Conservation (phyloP, 2,329 filamentous ascomycete species). For the Stachybotrys chlorohalonatus region DNA sequence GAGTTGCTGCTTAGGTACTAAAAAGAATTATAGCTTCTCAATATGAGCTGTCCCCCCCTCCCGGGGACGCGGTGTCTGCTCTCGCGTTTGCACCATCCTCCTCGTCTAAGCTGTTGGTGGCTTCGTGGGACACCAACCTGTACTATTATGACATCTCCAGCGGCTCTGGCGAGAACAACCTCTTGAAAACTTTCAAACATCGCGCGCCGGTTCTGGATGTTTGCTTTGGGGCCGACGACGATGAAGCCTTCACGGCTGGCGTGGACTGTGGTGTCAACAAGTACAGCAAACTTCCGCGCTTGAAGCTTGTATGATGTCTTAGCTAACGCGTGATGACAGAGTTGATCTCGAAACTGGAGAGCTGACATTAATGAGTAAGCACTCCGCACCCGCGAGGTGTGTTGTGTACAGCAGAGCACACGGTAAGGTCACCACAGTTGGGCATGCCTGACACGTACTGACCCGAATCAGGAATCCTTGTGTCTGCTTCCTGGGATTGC, state of each 20-base stretch:
- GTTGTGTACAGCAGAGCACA: slow-evolving; percentile 74
- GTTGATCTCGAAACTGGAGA: slow-evolving; percentile 65
- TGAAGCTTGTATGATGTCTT: not conserved
- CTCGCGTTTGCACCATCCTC: slow-evolving; percentile 74
- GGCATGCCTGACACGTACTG: slow-evolving; percentile 3
- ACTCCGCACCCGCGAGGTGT: slow-evolving; percentile 70
- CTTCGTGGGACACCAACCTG: slow-evolving; percentile 88
- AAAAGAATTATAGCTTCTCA: slow-evolving; percentile 47
- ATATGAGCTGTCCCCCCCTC: slow-evolving; percentile 75
- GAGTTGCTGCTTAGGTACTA: not conserved
- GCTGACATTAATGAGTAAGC: slow-evolving; percentile 68
- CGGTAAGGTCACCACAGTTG: slow-evolving; percentile 31
- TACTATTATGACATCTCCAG: slow-evolving; percentile 76
- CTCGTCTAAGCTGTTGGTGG: slow-evolving; percentile 71
- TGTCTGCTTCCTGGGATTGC: slow-evolving; percentile 90
- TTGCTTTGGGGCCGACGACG: slow-evolving; percentile 76
- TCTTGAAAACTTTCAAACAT: slow-evolving; percentile 69
- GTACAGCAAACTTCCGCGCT: slow-evolving; percentile 28
- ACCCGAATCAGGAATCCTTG: slow-evolving; percentile 50
- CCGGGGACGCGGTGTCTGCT: slow-evolving; percentile 78
- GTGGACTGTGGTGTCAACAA: slow-evolving; percentile 79
- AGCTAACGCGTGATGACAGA: slow-evolving; percentile 18
- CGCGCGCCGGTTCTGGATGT: slow-evolving; percentile 82
- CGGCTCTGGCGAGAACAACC: slow-evolving; percentile 40
- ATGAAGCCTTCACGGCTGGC: slow-evolving; percentile 77